These are phyloP conservation scores for Trichoderma erinaceum DNA, from an alignment of 495 filamentous ascomycete species.

Conservation along the genomic window DNA sequence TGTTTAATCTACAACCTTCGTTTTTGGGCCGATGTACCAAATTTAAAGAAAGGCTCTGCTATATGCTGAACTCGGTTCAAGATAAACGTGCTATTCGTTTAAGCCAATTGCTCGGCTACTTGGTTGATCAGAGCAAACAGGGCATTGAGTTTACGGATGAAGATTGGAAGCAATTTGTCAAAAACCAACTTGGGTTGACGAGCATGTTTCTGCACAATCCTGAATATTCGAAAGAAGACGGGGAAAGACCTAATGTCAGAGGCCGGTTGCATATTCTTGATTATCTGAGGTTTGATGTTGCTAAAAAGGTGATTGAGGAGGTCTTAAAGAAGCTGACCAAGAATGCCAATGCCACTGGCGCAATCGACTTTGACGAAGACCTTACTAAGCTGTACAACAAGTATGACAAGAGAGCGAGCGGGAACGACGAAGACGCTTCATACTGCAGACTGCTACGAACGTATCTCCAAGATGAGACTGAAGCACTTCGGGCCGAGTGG, in stretches of 20 bases:
- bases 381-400: slow-evolving; percentile 39
- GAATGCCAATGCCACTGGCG: background rate
- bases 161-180: slow-evolving; percentile 48
- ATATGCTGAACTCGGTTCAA: slow-evolving; percentile 52
- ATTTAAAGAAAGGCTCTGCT: slow-evolving; percentile 66
- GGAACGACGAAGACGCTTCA: slow-evolving; percentile 21
- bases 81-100: slow-evolving; percentile 51
- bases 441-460: slow-evolving; percentile 27
- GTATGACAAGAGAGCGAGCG: slow-evolving; percentile 23
- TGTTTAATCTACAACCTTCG: slow-evolving; percentile 59
- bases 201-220: slow-evolving; percentile 34
- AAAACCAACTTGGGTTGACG: slow-evolving; percentile 31
- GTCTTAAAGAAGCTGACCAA: slow-evolving; percentile 41
- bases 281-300: slow-evolving; percentile 60
- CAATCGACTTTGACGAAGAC: slow-evolving; percentile 40
- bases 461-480: slow-evolving; percentile 31
- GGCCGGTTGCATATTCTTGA: slow-evolving; percentile 61
- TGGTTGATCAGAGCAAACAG: slow-evolving; percentile 79
- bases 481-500: slow-evolving; percentile 30
- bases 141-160: slow-evolving; percentile 60
- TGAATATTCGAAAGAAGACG: slow-evolving; percentile 33
- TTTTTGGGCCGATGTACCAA: slow-evolving; percentile 70
- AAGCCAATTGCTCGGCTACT: slow-evolving; percentile 62
- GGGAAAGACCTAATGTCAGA: slow-evolving; percentile 15
- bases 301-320: slow-evolving; percentile 43